Percentiles rank a stretch among this genome's conserved stretches.
These are phyloP conservation scores for Leccinum pachyderme DNA, from an alignment of 1,284 basidiomycete species.

Conservation along the genomic window DNA sequence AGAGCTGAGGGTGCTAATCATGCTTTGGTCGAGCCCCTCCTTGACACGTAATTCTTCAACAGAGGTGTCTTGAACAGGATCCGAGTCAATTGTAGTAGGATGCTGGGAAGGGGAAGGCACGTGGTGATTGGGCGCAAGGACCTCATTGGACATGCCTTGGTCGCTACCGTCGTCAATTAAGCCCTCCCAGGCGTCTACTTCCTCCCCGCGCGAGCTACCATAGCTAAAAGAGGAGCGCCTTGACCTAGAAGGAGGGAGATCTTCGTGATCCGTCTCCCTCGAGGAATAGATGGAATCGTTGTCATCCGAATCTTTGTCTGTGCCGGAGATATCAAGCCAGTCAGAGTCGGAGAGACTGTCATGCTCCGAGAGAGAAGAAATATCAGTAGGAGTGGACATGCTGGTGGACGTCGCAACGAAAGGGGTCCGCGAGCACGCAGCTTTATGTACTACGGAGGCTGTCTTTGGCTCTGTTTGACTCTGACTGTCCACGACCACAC, in stretches of 20 bases:
- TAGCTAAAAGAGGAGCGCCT: slow-evolving; percentile 65
- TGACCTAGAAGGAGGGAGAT: slow-evolving; percentile 51
- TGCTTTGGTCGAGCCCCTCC: slow-evolving; percentile 73
- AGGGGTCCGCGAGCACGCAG: slow-evolving; percentile 27
- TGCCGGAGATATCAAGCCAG: slow-evolving; percentile 73
- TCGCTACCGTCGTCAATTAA: slow-evolving; percentile 59
- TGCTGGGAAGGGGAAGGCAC: slow-evolving; percentile 28
- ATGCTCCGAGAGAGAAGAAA: slow-evolving; percentile 51
- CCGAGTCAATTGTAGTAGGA: slow-evolving; percentile 23
- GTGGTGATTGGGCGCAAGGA: slow-evolving; percentile 30
- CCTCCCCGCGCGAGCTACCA: slow-evolving; percentile 61
- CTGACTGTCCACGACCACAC: neutral
- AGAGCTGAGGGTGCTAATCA: slow-evolving; percentile 70
- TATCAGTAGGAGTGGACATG: slow-evolving; percentile 31
- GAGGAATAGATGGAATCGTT: slow-evolving; percentile 59
- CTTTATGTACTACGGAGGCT: slow-evolving; percentile 21
- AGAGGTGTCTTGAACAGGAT: slow-evolving; percentile 28
- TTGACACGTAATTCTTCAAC: slow-evolving; percentile 64
- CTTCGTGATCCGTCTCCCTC: slow-evolving; percentile 58
- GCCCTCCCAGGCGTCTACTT: slow-evolving; percentile 73
- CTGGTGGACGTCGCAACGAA: slow-evolving; percentile 34
- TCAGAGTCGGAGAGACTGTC: slow-evolving; percentile 73
- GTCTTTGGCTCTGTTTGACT: slow-evolving; percentile 32
- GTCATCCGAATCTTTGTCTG: slow-evolving; percentile 60
- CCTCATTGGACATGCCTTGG: slow-evolving; percentile 38